A percentile compares a stretch with the other conserved stretches of the same genome.
Evolutionary conservation across 352 stramenopile species (phyloP).

Genomic region (Halophytophthora batemanensis): DNA sequence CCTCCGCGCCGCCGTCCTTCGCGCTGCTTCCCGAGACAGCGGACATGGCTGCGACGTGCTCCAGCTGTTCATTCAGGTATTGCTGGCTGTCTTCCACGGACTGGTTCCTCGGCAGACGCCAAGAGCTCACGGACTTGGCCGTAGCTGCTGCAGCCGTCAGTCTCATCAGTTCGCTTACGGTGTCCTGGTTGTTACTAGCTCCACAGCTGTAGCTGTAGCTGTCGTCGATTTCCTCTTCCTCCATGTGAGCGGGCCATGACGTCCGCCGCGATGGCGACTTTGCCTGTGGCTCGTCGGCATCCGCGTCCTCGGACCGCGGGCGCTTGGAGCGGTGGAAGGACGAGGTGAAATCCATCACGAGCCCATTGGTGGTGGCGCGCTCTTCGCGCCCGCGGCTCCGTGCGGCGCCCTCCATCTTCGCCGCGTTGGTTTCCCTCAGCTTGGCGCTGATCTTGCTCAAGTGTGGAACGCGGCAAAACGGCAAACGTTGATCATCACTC

Average conservation of each 20-base stretch:
- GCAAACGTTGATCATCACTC: too few species aligned
- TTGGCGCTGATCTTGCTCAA: too few species aligned
- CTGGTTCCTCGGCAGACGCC: conserved; percentile 45
- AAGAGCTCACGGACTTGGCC: conserved; percentile 19
- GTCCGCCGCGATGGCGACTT: conserved; percentile 1
- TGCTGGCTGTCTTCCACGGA: conserved; percentile 40
- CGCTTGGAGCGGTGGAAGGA: conserved; percentile 22
- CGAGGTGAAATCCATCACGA: conserved; percentile 23
- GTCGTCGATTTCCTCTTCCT: conserved; percentile 19
- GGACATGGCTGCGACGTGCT: conserved; percentile 40
- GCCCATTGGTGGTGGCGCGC: neutral
- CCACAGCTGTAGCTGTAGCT: neutral
- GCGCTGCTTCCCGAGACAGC: conserved; percentile 5
- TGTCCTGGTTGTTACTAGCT: neutral
- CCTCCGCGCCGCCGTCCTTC: conserved; percentile 4
- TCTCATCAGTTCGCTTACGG: conserved; percentile 1
- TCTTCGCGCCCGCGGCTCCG: conserved; percentile 13
- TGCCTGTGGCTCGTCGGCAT: neutral
- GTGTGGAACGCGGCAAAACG: too few species aligned
- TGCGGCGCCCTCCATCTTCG: conserved; percentile 16
- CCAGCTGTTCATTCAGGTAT: conserved; percentile 69
- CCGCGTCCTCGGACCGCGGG: conserved; percentile 7
- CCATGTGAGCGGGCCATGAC: neutral
- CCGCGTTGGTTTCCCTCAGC: too few species aligned
- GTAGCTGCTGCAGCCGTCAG: conserved; percentile 4